These are phyloP conservation scores for Alternaria burnsii DNA, from an alignment of 2,329 filamentous ascomycete genomes.

Conservation along the genomic window DNA sequence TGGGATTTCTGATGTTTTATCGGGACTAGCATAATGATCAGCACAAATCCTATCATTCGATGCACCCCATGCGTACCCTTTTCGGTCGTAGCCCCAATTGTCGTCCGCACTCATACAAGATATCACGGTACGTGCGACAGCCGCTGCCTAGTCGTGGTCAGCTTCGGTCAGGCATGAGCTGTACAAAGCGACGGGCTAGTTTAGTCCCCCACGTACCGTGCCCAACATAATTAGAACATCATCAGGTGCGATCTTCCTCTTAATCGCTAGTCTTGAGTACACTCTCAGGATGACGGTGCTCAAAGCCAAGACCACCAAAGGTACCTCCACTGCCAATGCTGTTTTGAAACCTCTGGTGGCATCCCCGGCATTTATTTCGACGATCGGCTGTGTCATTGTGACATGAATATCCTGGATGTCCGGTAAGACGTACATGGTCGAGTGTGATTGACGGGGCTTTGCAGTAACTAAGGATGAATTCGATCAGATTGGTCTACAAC, in stretches of 20 bases:
- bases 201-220: conserved; percentile 18
- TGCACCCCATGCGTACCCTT: conserved; percentile 23
- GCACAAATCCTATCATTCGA: neutral
- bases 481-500: neutral
- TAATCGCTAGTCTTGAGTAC: conserved; percentile 35
- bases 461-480: neutral
- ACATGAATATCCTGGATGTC: neutral
- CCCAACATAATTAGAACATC: conserved; percentile 36
- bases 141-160: conserved; percentile 25
- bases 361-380: conserved; percentile 15
- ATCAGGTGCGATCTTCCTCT: conserved; percentile 34
- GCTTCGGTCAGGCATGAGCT: neutral
- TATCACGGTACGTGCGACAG: conserved; percentile 34
- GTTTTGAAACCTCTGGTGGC: conserved; percentile 14
- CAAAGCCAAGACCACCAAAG: conserved; percentile 35
- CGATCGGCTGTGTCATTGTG: conserved; percentile 7
- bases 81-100: conserved; percentile 32
- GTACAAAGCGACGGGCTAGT: neutral
- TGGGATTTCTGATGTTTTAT: conserved; percentile 27
- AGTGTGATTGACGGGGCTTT: neutral
- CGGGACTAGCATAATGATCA: conserved; percentile 22
- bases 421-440: conserved; percentile 12
- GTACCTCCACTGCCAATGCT: conserved; percentile 37
- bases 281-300: conserved; percentile 32
- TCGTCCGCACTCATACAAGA: conserved; percentile 41